Conservation (phyloP, 441 rosid species). For the Populus hybrid region DNA sequence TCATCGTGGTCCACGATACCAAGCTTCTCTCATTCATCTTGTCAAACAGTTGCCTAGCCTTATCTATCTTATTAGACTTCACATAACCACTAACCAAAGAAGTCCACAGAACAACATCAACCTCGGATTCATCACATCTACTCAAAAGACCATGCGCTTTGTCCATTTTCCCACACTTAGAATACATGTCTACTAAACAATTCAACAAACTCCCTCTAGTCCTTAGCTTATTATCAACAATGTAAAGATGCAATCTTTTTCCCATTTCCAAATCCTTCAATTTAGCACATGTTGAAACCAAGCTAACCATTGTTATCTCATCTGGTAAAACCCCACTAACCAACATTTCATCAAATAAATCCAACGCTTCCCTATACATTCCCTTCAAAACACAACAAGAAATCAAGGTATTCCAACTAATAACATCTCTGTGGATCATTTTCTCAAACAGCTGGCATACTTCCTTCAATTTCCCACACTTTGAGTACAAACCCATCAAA, state of each 20-base stretch:
- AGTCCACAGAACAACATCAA: conserved; percentile 16
- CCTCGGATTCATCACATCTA: background rate
- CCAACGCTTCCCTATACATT: conserved; percentile 6
- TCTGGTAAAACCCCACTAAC: conserved; percentile 9
- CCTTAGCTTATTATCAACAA: conserved; percentile 1
- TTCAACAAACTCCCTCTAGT: conserved; percentile 9
- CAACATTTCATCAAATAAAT: conserved; percentile 15
- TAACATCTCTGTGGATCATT: conserved; percentile 10
- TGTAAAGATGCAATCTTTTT: conserved; percentile 5
- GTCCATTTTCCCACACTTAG: conserved; percentile 28
- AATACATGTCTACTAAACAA: conserved; percentile 20
- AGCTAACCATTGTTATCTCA: conserved; percentile 17
- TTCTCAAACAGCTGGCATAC: conserved; percentile 14
- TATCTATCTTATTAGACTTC: conserved; percentile 14
- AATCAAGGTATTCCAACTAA: conserved; percentile 21
- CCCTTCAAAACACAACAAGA: conserved; percentile 9
- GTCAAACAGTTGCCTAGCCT: conserved; percentile 18
- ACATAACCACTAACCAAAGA: conserved; percentile 12
- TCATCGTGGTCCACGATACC: conserved; percentile 19
- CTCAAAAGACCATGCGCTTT: conserved; percentile 4
- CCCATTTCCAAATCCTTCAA: conserved; percentile 13
- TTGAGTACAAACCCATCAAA: conserved; percentile 26
- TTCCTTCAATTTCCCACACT: conserved; percentile 14
- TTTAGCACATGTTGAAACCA: conserved; percentile 11
- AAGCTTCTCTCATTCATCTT: conserved; percentile 10